A percentile compares a stretch with the other conserved stretches of the same genome.
Conservation (phyloP, 1,284 basidiomycete genomes). For the Fomitopsis pinicola region DNA sequence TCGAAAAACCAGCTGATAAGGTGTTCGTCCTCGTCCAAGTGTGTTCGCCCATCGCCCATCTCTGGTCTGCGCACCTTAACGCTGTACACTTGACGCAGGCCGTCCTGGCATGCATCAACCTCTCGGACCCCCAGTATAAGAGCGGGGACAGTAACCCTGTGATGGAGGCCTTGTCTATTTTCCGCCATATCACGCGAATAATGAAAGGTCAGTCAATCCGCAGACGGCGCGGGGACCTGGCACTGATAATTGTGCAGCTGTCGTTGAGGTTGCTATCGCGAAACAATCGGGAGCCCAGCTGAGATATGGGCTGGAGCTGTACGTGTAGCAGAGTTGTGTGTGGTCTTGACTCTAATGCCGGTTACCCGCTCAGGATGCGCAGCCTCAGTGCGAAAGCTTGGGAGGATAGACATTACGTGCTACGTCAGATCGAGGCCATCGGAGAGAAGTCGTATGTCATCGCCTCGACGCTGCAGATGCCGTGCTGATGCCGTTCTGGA, state of each 20-base stretch:
- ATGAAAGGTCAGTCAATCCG: conserved; percentile 46
- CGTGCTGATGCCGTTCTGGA: conserved; percentile 28
- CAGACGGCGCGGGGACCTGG: not conserved
- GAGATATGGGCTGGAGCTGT: conserved; percentile 72
- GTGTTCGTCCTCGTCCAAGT: conserved; percentile 72
- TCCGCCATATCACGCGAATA: conserved; percentile 66
- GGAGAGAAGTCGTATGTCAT: conserved; percentile 78
- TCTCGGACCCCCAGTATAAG: conserved; percentile 64
- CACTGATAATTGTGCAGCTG: conserved; percentile 36
- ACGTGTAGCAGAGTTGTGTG: conserved; percentile 17
- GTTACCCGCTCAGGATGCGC: conserved; percentile 46
- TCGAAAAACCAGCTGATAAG: conserved; percentile 67
- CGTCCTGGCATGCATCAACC: conserved; percentile 67
- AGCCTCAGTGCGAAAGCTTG: conserved; percentile 77
- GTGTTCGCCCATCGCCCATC: conserved; percentile 1
- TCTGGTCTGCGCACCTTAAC: not conserved
- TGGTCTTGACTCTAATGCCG: not conserved
- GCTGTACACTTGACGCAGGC: conserved; percentile 40
- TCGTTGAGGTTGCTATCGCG: conserved; percentile 67
- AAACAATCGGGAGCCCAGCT: conserved; percentile 58
- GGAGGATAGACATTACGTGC: conserved; percentile 78
- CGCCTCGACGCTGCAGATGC: not conserved
- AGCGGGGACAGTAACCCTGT: conserved; percentile 65
- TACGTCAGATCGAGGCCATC: conserved; percentile 77
- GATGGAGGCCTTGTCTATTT: conserved; percentile 60